Evolutionary conservation across 148 eudicot species (phyloP), one percentile per base, ranked within the genome.

Genomic region (Rhododendron henanense): DNA sequence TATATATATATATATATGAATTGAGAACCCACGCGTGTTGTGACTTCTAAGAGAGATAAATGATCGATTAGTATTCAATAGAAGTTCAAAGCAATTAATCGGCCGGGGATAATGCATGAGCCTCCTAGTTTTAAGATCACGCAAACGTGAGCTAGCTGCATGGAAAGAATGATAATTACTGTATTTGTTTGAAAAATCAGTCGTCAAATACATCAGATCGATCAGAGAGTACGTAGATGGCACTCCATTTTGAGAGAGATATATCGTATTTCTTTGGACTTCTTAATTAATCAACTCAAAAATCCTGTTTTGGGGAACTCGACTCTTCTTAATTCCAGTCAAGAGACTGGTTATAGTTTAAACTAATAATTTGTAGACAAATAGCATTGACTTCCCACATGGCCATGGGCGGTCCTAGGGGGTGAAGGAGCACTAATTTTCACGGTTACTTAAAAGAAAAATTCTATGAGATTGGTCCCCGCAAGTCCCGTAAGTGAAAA

Each of bases 81-180:
- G 0, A 0, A 5, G 44, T 41, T 41, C 44, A 41, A 41, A 41
- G 45, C 45, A 77, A 39, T 51, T 84, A 50, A 73, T 73, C 11
- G 10, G 25, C 31, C 31, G 31, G 31, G n/a, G 61, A 35, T 48
- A 51, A 76, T 51, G 51, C 86, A 85, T 77, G 82, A 57, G 86
- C 81, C n/a, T 77, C 48, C 81, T 84, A 53, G 81, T 74, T 84
- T 84, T 74, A 6, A 69, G 85, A 48, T 74, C 69, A 84, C 37
- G 81, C 81, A 84, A 44, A 39, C 77, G 82, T 77, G 53, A 85
- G 55, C 74, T 39, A 85, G 55, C 74, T 39, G n/a, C 28, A 77
- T 39, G 57, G 57, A 37, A 21, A 63, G 28, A 65, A 53, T 23
- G 69, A 84, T 18, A 39, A 33, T 14, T 28, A 35, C 55, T 6